Evolutionary conservation across 345 rosid genomes (phyloP), one percentile per base, ranked within the genome.

Genomic region (Aegle marmelos): DNA sequence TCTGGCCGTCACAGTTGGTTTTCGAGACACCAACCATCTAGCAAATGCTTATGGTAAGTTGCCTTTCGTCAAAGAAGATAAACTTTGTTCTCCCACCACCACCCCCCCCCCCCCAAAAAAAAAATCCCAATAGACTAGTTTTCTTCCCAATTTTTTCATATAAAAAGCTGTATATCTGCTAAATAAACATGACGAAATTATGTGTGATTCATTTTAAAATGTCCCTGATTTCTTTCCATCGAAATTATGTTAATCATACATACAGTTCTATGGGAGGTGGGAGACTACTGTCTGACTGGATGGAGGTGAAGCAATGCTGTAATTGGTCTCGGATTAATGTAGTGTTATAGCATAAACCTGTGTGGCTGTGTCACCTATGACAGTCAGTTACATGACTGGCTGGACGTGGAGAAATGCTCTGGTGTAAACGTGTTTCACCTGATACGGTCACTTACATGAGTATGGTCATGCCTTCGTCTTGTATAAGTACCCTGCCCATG

Each of bases 11-110:
- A 90, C 90, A 19, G 61, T 89, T 70, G 89, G 93, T 72, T 90
- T 86, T 83, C 90, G 65, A 74, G 90, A 89, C 88, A 85, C 87
- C 45, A 87, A 79, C 70, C 90, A 74, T 74, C 74, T 94, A 54
- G 99, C 93, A 81, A 88, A 91, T 66, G 95, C 99, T 77, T 96
- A 92, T 27, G 99, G 98, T 92, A 81, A 85, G 89, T 79, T 30
- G 7, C 66, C 17, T 63, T 54, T 75, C 37, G 33, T 76, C 56
- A 30, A 36, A 54, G 50, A 53, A 7, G 8, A 6, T 30, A 22
- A 25, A 6, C 30, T 57, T 34, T 37, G 11, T 10, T 1, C 1
- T 3, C 33, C 33, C 1, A 1, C 33, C 33, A 31, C 33, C 33
- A 1, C 5, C 5, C 36, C 36, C 36, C 36, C 57, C 39, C 45